phyloP scores from a whole-genome alignment of 75 land plant species.

The Selaginella tamariscina region DNA sequence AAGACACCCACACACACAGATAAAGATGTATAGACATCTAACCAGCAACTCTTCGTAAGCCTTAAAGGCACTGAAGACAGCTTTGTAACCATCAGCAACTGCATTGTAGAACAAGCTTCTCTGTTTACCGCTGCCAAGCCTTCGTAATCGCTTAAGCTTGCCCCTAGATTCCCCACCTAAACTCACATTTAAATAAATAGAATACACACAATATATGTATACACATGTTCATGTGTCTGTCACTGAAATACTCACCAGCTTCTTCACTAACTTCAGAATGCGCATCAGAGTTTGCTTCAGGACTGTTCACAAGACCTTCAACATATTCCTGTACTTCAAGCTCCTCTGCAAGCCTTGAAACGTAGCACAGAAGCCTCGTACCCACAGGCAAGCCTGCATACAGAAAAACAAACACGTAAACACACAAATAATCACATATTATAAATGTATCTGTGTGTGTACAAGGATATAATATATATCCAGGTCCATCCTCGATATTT shows the following conservation, averaged over 20 bases:
- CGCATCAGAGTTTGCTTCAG: not conserved
- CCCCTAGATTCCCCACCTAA: not conserved
- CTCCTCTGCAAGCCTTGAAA: conserved; percentile 30
- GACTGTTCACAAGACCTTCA: not conserved
- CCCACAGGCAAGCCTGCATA: conserved; percentile 49
- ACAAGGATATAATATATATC: too few species aligned
- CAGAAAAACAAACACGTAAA: too few species aligned
- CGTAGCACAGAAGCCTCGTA: conserved; percentile 39
- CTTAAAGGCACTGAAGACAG: conserved; percentile 20
- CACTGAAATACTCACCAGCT: conserved; percentile 4
- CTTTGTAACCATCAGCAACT: not conserved
- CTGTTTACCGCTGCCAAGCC: conserved; percentile 9
- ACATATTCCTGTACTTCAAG: conserved; percentile 12
- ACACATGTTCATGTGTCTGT: conserved; percentile 1
- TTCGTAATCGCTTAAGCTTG: conserved; percentile 4
- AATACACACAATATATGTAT: too few species aligned
- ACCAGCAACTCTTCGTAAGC: conserved; percentile 28
- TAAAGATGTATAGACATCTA: conserved; percentile 8
- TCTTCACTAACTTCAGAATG: not conserved
- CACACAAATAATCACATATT: too few species aligned
- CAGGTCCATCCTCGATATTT: too few species aligned
- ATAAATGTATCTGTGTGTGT: too few species aligned
- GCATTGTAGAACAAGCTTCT: not conserved
- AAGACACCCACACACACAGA: not conserved
- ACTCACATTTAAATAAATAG: not conserved